Base-by-base conservation (phyloP, 2,329 filamentous ascomycete species). In the Drechslerella coelobrocha region DNA sequence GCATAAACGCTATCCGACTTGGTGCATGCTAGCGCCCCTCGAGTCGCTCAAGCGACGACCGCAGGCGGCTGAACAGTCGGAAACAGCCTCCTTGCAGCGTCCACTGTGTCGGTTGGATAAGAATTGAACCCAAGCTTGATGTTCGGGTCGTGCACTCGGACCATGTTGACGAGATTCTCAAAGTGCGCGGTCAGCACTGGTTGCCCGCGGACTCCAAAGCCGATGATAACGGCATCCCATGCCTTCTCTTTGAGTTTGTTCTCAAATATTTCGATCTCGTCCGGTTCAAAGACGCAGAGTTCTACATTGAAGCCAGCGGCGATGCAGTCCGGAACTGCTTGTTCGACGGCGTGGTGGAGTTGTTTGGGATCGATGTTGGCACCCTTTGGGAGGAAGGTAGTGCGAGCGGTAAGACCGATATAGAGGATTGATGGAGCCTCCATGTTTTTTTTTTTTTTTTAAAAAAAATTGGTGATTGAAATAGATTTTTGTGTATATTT, bases 391-490 rank as follows among this genome's bases (percentile, higher is more conserved):
- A 60, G 21, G 29, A 19, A 19, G n/a, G 24, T 9, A 4, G 41
- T 26, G 2, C 14, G 5, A 9, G 57, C 14, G 14, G 57, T 41
- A 12, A 61, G 47, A 5, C 48, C 31, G 24, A 53, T 47, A 23
- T 53, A 61, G 57, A 61, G 57, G 48, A 61, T 53, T 17, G 47
- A 61, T 29, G 57, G 57, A 3, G 57, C 57, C 47, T n/a, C n/a
- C n/a, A n/a, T n/a, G 50, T 61, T 47, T 52, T 61, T 45, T 43
- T 51, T 39, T 17, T 8, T 5, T 50, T 23, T 23, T 23, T 50
- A 50, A 23, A 23, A 10, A 21, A 21, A 27, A 21, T 9, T 9
- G n/a, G 12, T 4, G 3, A 23, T 3, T 21, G 23, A 23, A 50
- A 21, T 50, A 27, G 12, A 50, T 50, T 4, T 59, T 17, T 24